Percentiles rank a stretch among this genome's conserved stretches.
phyloP scores from a whole-genome alignment of 2,329 filamentous ascomycete species.

The Diaporthe ilicicola region DNA sequence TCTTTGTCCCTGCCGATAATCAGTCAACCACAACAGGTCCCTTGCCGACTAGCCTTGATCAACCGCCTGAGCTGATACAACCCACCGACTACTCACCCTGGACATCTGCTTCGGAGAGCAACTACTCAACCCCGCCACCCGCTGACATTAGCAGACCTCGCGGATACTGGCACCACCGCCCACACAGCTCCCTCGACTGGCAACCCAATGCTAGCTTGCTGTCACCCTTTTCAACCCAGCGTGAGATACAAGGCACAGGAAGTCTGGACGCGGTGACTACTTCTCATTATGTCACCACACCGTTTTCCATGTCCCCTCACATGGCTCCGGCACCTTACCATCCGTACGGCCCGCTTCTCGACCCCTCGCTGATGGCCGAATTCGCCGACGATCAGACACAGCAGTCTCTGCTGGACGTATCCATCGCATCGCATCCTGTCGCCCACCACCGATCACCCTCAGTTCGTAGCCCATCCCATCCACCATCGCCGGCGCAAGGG shows the following conservation, averaged over 20 bases:
- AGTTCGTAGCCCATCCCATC: slow-evolving; percentile 60
- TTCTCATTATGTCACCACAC: slow-evolving; percentile 40
- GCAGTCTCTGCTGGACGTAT: slow-evolving; percentile 38
- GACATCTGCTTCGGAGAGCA: slow-evolving; percentile 56
- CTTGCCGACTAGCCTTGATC: slow-evolving; percentile 35
- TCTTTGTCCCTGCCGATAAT: slow-evolving; percentile 37
- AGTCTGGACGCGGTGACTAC: slow-evolving; percentile 41
- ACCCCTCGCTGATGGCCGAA: slow-evolving; percentile 45
- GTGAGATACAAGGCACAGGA: slow-evolving; percentile 32
- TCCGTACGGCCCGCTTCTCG: slow-evolving; percentile 47
- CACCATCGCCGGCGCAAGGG: slow-evolving; percentile 53
- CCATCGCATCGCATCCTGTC: slow-evolving; percentile 35
- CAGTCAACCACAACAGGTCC: slow-evolving; percentile 37
- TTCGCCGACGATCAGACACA: slow-evolving; percentile 48
- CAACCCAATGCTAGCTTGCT: slow-evolving; percentile 37
- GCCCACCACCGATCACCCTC: slow-evolving; percentile 49
- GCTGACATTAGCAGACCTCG: slow-evolving; percentile 43
- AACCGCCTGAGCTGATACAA: slow-evolving; percentile 38
- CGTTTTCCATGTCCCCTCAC: slow-evolving; percentile 41
- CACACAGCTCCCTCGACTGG: slow-evolving; percentile 45
- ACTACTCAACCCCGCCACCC: slow-evolving; percentile 58
- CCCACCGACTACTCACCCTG: slow-evolving; percentile 50
- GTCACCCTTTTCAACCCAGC: slow-evolving; percentile 38
- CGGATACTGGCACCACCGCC: slow-evolving; percentile 37
- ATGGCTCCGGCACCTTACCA: slow-evolving; percentile 40